phyloP scores from a whole-genome alignment of 148 eudicot species.

The Rhododendron ovatum region DNA sequence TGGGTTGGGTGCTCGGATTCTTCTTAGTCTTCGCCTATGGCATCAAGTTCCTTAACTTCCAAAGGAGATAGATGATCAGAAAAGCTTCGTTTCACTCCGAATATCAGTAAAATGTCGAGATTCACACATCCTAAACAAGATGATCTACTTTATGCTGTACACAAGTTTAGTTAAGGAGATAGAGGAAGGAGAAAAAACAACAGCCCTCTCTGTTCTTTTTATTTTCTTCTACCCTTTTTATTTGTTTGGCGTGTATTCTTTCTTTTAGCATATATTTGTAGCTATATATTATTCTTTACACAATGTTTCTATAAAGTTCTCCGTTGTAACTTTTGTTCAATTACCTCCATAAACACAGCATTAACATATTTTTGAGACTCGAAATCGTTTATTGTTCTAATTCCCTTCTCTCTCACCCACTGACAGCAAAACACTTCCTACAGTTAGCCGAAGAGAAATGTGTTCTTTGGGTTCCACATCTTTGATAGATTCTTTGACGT shows the following conservation, averaged over 20 bases:
- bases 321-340: background rate
- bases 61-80: slow-evolving; percentile 23
- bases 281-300: background rate
- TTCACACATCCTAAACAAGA: background rate
- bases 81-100: background rate
- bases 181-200: slow-evolving; percentile 6
- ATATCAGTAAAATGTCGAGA: background rate
- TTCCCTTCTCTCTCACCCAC: background rate
- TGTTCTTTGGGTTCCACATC: background rate
- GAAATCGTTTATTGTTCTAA: background rate
- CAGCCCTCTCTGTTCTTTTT: background rate
- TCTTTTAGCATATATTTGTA: background rate
- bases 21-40: slow-evolving; percentile 32
- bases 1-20: slow-evolving; percentile 37
- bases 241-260: background rate
- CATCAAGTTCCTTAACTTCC: slow-evolving; percentile 42
- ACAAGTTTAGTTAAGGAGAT: background rate
- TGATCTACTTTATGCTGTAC: background rate
- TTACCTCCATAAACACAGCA: background rate
- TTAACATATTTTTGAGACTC: background rate
- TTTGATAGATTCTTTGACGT: background rate
- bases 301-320: background rate
- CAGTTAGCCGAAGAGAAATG: background rate
- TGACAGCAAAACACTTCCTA: background rate
- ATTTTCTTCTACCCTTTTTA: background rate